Base-by-base conservation (phyloP, 2,329 filamentous ascomycete genomes). In the Fusarium coffeatum region DNA sequence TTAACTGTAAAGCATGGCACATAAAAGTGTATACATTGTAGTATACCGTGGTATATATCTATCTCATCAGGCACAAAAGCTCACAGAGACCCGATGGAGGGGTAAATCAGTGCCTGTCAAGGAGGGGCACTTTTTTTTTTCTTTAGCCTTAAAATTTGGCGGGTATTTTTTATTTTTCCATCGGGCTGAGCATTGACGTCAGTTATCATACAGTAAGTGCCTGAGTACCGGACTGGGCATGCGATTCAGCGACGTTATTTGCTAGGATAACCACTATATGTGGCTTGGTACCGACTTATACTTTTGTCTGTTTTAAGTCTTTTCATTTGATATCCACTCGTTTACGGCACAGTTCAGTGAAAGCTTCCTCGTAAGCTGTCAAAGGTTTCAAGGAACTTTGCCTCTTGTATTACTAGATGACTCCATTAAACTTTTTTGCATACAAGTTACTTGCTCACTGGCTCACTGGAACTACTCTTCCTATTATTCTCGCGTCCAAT, bases 21-120 rank as follows among this genome's bases (percentile, higher is more conserved):
- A 11, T 18, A 20, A 13, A 13, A 49, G 7, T 37, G 18, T n/a
- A n/a, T 37, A 37, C 34, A 37, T n/a, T 37, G 34, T 11, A 37
- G 34, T 37, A 37, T 18, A 6, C 13, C 25, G 18, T 25, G 10
- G 7, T 51, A 15, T 22, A 22, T 32, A 16, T 40, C 53, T 16
- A 16, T 40, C 53, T 49, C 43, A 20, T 49, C 30, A 56, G 54
- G 54, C 43, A 56, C 23, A 37, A 56, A 56, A 49, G 16, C 18
- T 28, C 15, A 49, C 20, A 49, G 18, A 15, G 27, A 28, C 30
- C 30, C 8, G 30, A 56, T 56, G 54, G 54, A 56, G 54, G 54
- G 54, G 53, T 53, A 41, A 34, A n/a, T 56, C 43, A 32, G 10
- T 37, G 34, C 50, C 9, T 47, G 22, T 47, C 27, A 28, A 56